Percentiles rank a stretch among this genome's conserved stretches.
Conservation (phyloP, 768 basidiomycete species). For the Amanita pallidorosea region DNA sequence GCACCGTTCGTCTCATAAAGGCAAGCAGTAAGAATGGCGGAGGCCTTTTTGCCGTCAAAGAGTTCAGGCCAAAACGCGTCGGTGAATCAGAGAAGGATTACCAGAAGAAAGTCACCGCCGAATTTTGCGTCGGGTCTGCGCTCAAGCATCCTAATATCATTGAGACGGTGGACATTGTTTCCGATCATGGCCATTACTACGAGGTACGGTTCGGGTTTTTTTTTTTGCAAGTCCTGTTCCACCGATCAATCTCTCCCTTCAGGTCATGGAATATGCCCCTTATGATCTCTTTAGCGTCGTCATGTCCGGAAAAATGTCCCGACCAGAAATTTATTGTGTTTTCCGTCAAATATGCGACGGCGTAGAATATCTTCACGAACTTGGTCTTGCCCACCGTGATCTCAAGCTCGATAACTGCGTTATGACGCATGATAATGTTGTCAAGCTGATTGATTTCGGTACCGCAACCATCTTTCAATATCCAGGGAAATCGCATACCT, state of each 20-base stretch:
- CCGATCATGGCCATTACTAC: conserved; percentile 96
- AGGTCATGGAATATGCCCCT: conserved; percentile 99
- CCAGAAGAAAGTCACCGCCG: conserved; percentile 98
- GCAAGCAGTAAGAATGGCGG: conserved; percentile 73
- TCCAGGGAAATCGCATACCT: conserved; percentile 73
- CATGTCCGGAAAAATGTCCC: conserved; percentile 98
- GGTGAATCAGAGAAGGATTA: conserved; percentile 96
- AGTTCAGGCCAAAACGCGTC: conserved; percentile 82
- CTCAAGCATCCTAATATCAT: conserved; percentile 95
- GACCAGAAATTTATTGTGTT: conserved; percentile 97
- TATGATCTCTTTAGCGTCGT: conserved; percentile 98
- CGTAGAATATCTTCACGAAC: conserved; percentile 94
- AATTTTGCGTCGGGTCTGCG: conserved; percentile 94
- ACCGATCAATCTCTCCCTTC: conserved; percentile 6
- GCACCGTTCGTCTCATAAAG: conserved; percentile 94
- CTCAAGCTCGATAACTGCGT: conserved; percentile 99
- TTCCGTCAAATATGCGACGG: conserved; percentile 98
- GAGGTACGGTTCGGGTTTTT: conserved; percentile 49
- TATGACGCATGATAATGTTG: conserved; percentile 89
- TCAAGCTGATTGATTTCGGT: conserved; percentile 99
- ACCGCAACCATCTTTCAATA: conserved; percentile 99
- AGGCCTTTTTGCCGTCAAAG: conserved; percentile 89
- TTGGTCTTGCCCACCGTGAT: conserved; percentile 97
- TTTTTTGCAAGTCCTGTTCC: background rate
- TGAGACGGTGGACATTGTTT: conserved; percentile 96